These are phyloP conservation scores for Kluyveromyces starmeri DNA, from an alignment of 805 yeast genomes.

Conservation along the genomic window DNA sequence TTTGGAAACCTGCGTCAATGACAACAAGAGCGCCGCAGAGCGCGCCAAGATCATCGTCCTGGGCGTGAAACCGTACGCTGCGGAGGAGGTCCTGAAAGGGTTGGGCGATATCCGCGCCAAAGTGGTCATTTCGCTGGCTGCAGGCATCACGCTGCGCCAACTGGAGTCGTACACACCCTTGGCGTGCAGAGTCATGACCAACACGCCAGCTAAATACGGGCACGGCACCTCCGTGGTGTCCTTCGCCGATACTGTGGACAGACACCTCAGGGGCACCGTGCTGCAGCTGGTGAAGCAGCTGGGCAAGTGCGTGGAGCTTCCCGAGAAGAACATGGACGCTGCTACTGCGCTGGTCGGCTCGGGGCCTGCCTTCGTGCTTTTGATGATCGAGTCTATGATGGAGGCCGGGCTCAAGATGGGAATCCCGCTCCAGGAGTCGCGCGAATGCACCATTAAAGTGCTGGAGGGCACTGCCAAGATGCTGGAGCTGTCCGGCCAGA, in stretches of 20 bases:
- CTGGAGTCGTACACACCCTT: conserved; percentile 37
- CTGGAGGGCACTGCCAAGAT: conserved; percentile 89
- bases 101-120: conserved; percentile 43
- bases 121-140: conserved; percentile 71
- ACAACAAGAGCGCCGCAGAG: conserved; percentile 51
- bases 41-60: conserved; percentile 64
- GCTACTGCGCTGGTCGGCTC: conserved; percentile 94
- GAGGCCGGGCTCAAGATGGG: conserved; percentile 97
- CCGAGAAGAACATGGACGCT: conserved; percentile 93
- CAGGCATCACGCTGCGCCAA: conserved; percentile 84
- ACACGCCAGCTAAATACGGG: conserved; percentile 91
- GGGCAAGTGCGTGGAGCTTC: conserved; percentile 53
- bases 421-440: conserved; percentile 74
- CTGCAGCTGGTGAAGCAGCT: conserved; percentile 46
- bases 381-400: conserved; percentile 83
- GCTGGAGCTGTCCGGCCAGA: conserved; percentile 73
- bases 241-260: conserved; percentile 44
- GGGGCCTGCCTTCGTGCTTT: conserved; percentile 88
- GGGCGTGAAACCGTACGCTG: conserved; percentile 85
- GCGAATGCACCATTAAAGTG: conserved; percentile 84
- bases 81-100: conserved; percentile 47
- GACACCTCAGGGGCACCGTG: conserved; percentile 31
- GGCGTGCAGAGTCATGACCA: conserved; percentile 93
- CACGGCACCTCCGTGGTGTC: conserved; percentile 93
- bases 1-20: conserved; percentile 45